These are phyloP conservation scores for Penicillium vulpinum DNA, from an alignment of 2,329 filamentous ascomycete species.

Conservation along the genomic window DNA sequence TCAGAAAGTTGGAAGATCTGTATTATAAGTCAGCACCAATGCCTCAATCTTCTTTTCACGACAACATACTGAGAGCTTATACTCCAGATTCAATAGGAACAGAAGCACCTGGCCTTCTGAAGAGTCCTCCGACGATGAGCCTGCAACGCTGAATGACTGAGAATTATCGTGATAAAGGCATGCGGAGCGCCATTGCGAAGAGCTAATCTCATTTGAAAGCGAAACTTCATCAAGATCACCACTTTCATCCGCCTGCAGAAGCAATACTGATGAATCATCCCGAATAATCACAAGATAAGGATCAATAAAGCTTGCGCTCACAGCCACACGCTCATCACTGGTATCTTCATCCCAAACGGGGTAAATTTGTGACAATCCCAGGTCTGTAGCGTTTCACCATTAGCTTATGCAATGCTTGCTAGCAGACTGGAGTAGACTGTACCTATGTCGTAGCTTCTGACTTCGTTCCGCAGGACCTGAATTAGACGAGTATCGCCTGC, in stretches of 20 bases:
- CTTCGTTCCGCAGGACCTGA: constrained; percentile 81
- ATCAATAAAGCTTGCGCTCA: constrained; percentile 81
- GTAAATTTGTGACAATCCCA: constrained; percentile 86
- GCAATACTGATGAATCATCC: constrained; percentile 76
- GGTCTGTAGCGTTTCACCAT: constrained; percentile 55
- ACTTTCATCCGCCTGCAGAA: constrained; percentile 76
- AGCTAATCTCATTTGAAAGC: constrained; percentile 58
- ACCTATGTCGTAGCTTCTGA: constrained; percentile 89
- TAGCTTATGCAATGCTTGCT: not conserved
- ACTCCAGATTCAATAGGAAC: constrained; percentile 75
- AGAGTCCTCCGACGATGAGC: constrained; percentile 17
- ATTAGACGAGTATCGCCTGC: constrained; percentile 79
- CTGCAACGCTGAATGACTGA: constrained; percentile 53
- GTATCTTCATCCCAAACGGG: constrained; percentile 91
- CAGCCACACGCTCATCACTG: constrained; percentile 70
- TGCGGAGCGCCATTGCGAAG: constrained; percentile 76
- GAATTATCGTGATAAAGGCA: constrained; percentile 74
- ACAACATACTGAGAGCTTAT: constrained; percentile 68
- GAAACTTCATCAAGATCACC: constrained; percentile 84
- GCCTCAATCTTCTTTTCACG: not conserved
- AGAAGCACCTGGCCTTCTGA: constrained; percentile 60
- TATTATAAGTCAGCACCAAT: not conserved
- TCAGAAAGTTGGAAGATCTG: constrained; percentile 77
- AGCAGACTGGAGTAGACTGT: constrained; percentile 40
- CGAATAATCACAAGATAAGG: constrained; percentile 80